Percentiles rank a stretch among this genome's conserved stretches.
phyloP scores from a whole-genome alignment of 2,329 filamentous ascomycete genomes.

The Alternaria conjuncta region DNA sequence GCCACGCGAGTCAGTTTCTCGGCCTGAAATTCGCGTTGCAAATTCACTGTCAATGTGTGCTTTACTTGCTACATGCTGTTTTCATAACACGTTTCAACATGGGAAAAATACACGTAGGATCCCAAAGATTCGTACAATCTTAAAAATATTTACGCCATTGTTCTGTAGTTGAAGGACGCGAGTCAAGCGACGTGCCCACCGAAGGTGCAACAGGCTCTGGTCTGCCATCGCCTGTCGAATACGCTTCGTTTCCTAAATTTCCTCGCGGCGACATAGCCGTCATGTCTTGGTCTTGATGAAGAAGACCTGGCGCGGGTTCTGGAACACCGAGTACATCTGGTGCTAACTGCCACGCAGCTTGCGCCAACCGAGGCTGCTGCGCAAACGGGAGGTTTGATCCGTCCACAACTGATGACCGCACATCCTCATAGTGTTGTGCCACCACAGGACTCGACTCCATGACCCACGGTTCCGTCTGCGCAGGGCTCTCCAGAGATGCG shows the following conservation, averaged over 20 bases:
- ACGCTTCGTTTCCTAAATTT: background rate
- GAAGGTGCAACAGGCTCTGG: background rate
- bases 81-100: background rate
- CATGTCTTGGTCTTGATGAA: background rate
- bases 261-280: background rate
- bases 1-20: background rate
- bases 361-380: background rate
- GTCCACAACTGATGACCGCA: background rate
- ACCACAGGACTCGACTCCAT: conserved; percentile 1
- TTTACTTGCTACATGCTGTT: background rate
- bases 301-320: background rate
- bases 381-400: background rate
- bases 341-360: conserved; percentile 1
- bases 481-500: background rate
- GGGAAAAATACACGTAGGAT: background rate
- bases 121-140: background rate
- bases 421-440: conserved; percentile 8
- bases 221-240: background rate
- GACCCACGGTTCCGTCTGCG: conserved; percentile 4
- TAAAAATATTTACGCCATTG: conserved; percentile 27
- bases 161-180: background rate
- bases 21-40: background rate
- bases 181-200: background rate
- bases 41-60: background rate
- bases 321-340: background rate